Evolutionary conservation across 257 asterid species (phyloP), one percentile per base, ranked within the genome.

Genomic region (Solanum chiquidenum): DNA sequence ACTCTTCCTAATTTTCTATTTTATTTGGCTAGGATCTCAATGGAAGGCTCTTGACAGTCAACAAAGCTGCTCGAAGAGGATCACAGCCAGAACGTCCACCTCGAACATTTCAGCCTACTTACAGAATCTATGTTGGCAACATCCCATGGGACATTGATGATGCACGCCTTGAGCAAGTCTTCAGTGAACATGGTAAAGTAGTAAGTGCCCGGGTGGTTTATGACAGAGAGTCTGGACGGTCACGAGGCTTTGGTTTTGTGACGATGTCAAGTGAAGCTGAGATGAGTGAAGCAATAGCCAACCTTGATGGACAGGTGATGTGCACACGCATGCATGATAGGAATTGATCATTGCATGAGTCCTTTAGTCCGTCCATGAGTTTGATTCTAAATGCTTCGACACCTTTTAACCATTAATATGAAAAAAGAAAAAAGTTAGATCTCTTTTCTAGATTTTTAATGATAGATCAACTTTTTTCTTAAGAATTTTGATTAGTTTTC

Each of bases 221-320:
- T 60, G 98, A 96, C 86, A 92, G 98, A 89, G 99, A 97, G 12
- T 91, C 92, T 58, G 96, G 98, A 60, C 87, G 98, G 76, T 97
- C 99, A 8, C 95, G 98, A 11, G 99, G 99, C 86, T 97, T 97
- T 91, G 99, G 99, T 62, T 97, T 97, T 87, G 96, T 97, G 35
- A 92, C 83, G 29, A 95, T 97, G 99, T 91, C 98, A 14, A 93
- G 91, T 79, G 97, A 94, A 88, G 88, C 95, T 6, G 99, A 97
- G 91, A 90, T 93, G 95, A 94, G 93, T 35, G 96, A 94, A 83
- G 98, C 98, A 90, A 96, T 97, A 44, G 93, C 98, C 20, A 93
- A 90, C 90, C 98, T 97, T 25, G 98, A 97, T 88, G 98, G 98
- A 75, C 94, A 94, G 97, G 99, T 96, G 91, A 89, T 82, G 40